Evolutionary conservation across 805 yeast species (phyloP), one percentile per base, ranked within the genome.

Genomic region (Metschnikowia sp.): DNA sequence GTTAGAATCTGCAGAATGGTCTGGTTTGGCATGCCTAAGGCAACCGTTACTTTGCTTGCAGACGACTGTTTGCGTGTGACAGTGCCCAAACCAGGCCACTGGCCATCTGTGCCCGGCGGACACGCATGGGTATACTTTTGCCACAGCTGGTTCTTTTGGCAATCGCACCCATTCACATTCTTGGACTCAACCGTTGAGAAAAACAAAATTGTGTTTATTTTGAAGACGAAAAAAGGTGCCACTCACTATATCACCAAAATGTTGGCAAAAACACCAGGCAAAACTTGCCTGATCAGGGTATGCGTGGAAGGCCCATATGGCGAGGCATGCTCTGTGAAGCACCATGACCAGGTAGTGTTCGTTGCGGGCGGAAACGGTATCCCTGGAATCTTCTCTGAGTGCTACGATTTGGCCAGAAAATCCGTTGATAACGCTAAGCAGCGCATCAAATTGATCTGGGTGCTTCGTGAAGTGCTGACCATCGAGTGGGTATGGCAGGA

Each of bases 321-420:
- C 2, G 69, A 71, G 31, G 54, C 76, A 2, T 61, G 79, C 3
- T 76, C 82, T 1, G 67, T 79, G 11, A 64, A 69, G 32, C 66
- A 70, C 36, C 84, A 76, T 55, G 77, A 79, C 40, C 74, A 77
- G 48, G 76, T 83, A 5, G 73, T 84, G 6, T 73, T 83, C 37
- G 55, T 86, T 28, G 85, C 91, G 6, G 91, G 89, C 38, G 92
- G 94, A 32, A 81, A 82, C 46, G 95, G 94, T 45, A 72, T 86
- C 45, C 83, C 92, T 0, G 87, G 82, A n/a, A 65, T 75, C 26
- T 65, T 69, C 39, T 69, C 72, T 12, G 76, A 74, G 54, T 74
- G 72, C 34, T 49, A 57, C 45, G 63, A 63, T 49, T 52, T 67
- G 49, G 66, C 67, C 4, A 39, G 34, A 12, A 60, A 56, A 26